These are phyloP conservation scores for Suillus decipiens DNA, from an alignment of 768 basidiomycete genomes.

Conservation along the genomic window DNA sequence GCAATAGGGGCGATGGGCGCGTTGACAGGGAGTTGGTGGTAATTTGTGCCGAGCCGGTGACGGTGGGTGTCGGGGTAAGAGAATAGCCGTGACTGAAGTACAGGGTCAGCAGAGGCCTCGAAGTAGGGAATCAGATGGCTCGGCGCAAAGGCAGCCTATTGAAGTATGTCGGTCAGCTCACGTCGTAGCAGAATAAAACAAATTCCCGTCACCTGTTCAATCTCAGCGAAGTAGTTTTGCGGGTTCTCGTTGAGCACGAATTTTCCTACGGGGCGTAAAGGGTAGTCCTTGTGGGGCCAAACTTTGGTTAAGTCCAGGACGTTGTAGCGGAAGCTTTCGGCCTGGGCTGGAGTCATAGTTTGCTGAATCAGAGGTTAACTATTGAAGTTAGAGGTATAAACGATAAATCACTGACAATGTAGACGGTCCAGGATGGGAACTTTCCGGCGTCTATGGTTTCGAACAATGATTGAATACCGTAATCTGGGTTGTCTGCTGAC, in stretches of 20 bases:
- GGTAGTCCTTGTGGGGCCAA: slow-evolving; percentile 86
- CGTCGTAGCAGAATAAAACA: slow-evolving; percentile 25
- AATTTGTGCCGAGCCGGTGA: slow-evolving; percentile 79
- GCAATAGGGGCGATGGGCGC: slow-evolving; percentile 68
- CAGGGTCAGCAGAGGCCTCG: slow-evolving; percentile 89
- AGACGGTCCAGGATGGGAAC: slow-evolving; percentile 87
- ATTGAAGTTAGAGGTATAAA: slow-evolving; percentile 5
- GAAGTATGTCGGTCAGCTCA: slow-evolving; percentile 12
- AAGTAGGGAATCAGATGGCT: slow-evolving; percentile 87
- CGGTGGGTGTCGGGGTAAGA: slow-evolving; percentile 91
- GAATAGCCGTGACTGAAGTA: slow-evolving; percentile 93
- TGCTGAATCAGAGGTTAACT: slow-evolving; percentile 47
- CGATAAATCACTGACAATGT: slow-evolving; percentile 54
- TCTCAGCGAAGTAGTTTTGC: slow-evolving; percentile 91
- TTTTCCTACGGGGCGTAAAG: slow-evolving; percentile 87
- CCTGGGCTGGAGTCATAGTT: slow-evolving; percentile 92
- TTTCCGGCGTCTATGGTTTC: slow-evolving; percentile 81
- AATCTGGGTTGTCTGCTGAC: slow-evolving; percentile 80
- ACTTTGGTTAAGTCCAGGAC: slow-evolving; percentile 90
- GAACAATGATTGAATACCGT: slow-evolving; percentile 76
- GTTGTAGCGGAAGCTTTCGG: slow-evolving; percentile 88
- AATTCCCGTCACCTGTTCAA: slow-evolving; percentile 74
- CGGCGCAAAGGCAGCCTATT: slow-evolving; percentile 79
- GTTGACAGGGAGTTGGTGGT: slow-evolving; percentile 89
- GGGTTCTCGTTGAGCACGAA: slow-evolving; percentile 78